Evolutionary conservation across 257 asterid species (phyloP), one percentile per base, ranked within the genome.

Genomic region (Jacaranda copaia): DNA sequence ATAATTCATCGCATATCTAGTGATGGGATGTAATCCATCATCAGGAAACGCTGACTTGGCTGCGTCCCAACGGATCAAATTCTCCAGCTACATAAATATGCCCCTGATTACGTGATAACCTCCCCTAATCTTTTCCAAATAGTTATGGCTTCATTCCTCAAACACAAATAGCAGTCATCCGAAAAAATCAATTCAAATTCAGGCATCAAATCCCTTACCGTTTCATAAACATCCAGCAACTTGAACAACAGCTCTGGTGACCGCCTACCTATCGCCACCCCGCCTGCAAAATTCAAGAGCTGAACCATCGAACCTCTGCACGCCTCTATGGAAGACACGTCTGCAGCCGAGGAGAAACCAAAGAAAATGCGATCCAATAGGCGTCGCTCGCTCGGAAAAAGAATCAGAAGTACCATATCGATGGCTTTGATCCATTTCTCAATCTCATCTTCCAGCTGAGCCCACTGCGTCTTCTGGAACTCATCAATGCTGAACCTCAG

Each of bases 1-100:
- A 81, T 94, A 94, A 79, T 94, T 94, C 98, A 94, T 89, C 69
- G 90, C 96, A 3, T 94, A 94, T 2, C 97, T 85, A 15, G 94
- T 92, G 66, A 94, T 89, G 3, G 98, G 98, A 76, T 94, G 98
- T 39, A 94, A 82, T 15, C 97, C 96, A 0, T 97, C 98, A 4
- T 97, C 97, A 18, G 97, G 97, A n/a, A 94, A 96, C 0, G 90
- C 83, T 16, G 91, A 74, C 80, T 90, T 92, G 39, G 91, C 93
- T 0, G 97, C 91, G 35, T 94, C 98, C 18, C 93, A 81, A 40
- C 96, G 93, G 68, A 92, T 92, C 81, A 90, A 82, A 85, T 94
- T 94, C 88, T 94, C 97, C 32, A 94, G 79, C 66, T 94, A 97
- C 90, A 90, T 80, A 56, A 94, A 94, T 57, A 92, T 89, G 48